Evolutionary conservation across 805 yeast species (phyloP).

Genomic region (Saccharomyces eubayanus): DNA sequence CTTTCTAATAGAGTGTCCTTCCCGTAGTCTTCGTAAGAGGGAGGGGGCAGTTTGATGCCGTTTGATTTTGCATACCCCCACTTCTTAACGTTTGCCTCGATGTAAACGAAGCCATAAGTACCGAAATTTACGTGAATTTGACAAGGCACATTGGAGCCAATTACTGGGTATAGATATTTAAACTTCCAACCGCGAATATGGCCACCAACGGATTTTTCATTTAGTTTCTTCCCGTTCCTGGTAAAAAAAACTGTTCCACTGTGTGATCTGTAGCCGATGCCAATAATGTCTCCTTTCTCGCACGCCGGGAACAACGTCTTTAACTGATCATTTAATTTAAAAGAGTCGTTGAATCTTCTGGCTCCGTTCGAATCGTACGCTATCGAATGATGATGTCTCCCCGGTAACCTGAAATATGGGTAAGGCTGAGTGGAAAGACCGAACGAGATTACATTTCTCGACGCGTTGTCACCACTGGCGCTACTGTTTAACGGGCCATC

Average conservation of each 20-base stretch:
- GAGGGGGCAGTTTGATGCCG: conserved; percentile 88
- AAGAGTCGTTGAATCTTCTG: conserved; percentile 74
- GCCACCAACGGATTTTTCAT: conserved; percentile 75
- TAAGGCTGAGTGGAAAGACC: conserved; percentile 85
- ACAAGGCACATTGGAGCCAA: conserved; percentile 80
- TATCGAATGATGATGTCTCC: conserved; percentile 75
- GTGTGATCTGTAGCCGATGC: conserved; percentile 78
- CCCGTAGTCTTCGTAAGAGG: conserved; percentile 74
- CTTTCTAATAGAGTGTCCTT: conserved; percentile 71
- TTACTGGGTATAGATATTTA: conserved; percentile 71
- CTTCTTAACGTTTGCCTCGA: conserved; percentile 87
- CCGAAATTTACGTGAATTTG: conserved; percentile 85
- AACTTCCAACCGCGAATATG: conserved; percentile 65
- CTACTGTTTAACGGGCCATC: conserved; percentile 34
- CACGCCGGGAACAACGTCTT: conserved; percentile 48
- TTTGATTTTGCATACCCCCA: conserved; percentile 93
- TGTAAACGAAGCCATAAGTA: conserved; percentile 78
- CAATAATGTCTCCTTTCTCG: conserved; percentile 83
- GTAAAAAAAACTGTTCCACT: conserved; percentile 89
- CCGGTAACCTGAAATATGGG: conserved; percentile 89
- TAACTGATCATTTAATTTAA: conserved; percentile 39
- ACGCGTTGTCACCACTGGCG: conserved; percentile 34
- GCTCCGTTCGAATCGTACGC: conserved; percentile 84
- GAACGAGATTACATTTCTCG: conserved; percentile 42
- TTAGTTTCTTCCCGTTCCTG: conserved; percentile 82